Evolutionary conservation across 2,329 filamentous ascomycete genomes (phyloP), one percentile per base, ranked within the genome.

Genomic region (Fonsecaea monophora): DNA sequence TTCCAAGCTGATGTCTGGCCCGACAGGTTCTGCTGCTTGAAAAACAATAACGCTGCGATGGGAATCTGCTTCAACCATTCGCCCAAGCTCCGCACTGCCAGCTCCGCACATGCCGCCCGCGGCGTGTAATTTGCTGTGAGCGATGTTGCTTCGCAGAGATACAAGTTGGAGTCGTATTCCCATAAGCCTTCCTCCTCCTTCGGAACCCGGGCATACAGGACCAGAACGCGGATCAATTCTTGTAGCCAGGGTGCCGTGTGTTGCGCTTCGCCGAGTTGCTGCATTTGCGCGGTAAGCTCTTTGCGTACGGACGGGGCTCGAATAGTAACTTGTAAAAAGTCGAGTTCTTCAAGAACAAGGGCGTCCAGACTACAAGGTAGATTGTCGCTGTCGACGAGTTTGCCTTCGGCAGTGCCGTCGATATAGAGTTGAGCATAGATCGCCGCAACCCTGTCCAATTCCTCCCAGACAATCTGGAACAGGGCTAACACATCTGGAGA

Each of bases 41-140:
- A 92, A 78, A 93, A 90, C 66, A 94, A 88, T 48, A 97, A 84
- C 6, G 90, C 92, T 74, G 96, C 91, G 12, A 96, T 83, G 0
- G 92, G 89, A 60, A 87, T 87, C 62, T 87, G 84, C 71, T 89
- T 87, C 62, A 96, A 86, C 94, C 93, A 97, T 77, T 97, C 94
- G 56, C 92, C 92, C 66, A 97, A 84, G 30, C 70, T 72, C 80
- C 97, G 97, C 79, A 97, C 93, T 34, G 97, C 85, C 57, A 99
- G 82, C 77, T 98, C 95, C 57, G 93, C 94, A 70, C 92, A 95
- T 48, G 94, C 95, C 18, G 92, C 96, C 72, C 95, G 89, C 13
- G 95, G 92, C 0, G 95, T 97, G 80, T 98, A 99, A 78, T 98
- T 98, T 37, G 94, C 92, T 12, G 93, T 97, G 18, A 97, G 91